Conservation (phyloP, 225 moss, liverwort and hornwort species). For the Thuidium tamariscinum region DNA sequence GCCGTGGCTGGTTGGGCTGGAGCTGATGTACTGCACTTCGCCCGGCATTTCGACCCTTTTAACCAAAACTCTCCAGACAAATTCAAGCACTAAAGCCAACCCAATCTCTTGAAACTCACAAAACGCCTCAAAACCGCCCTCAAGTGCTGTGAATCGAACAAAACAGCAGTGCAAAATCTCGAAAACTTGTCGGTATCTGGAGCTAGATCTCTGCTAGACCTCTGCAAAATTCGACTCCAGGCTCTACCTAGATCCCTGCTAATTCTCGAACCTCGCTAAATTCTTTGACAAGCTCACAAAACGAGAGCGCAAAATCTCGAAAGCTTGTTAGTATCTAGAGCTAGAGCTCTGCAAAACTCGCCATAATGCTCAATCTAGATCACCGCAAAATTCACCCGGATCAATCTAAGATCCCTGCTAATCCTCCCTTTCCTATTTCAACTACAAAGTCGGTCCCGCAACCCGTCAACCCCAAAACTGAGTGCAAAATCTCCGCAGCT, state of each 20-base stretch:
- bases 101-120: not conserved
- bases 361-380: not conserved
- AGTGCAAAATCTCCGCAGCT: not conserved
- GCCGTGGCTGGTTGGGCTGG: not conserved
- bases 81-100: not conserved
- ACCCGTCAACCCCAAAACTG: not conserved
- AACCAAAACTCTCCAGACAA: too few relatives aligned
- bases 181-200: not conserved
- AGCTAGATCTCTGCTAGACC: not conserved
- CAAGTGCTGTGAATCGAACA: not conserved
- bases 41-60: not conserved
- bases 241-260: not conserved
- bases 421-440: not conserved
- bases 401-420: not conserved
- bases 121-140: not conserved
- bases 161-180: not conserved
- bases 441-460: not conserved
- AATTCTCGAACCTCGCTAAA: not conserved
- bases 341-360: not conserved
- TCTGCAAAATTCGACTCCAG: not conserved
- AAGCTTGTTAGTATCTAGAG: not conserved
- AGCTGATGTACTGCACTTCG: not conserved
- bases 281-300: too few relatives aligned
- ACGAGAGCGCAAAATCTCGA: not conserved
- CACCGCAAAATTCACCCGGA: not conserved